Percentiles rank a stretch among this genome's conserved stretches.
These are phyloP conservation scores for Mycena galericulata DNA, from an alignment of 768 basidiomycete species.

Conservation along the genomic window DNA sequence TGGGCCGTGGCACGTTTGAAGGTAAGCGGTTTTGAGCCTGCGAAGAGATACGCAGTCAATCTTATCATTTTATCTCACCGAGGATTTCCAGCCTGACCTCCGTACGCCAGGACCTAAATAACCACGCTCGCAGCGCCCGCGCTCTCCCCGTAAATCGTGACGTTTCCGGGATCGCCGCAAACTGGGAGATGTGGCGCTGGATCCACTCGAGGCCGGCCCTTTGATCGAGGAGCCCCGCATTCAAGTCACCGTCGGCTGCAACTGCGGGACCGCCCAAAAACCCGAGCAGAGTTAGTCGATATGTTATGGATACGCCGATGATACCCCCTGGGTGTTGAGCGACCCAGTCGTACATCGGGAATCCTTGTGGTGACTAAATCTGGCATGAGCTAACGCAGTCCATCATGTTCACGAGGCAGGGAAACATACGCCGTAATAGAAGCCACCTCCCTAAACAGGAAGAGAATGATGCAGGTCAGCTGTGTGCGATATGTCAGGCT, in stretches of 20 bases:
- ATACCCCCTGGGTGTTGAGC: constrained; percentile 50
- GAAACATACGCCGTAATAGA: constrained; percentile 46
- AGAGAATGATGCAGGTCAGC: too few relatives aligned
- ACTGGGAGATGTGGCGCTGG: constrained; percentile 49
- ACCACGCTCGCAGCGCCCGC: constrained; percentile 59
- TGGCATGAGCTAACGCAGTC: too few relatives aligned
- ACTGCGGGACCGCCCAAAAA: constrained; percentile 45
- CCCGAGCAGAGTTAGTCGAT: constrained; percentile 45
- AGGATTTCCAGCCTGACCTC: constrained; percentile 41
- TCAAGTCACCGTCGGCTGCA: too few relatives aligned
- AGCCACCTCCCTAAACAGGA: constrained; percentile 61
- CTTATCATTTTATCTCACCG: too few relatives aligned
- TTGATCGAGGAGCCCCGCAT: constrained; percentile 56
- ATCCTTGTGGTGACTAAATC: constrained; percentile 56
- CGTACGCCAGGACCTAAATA: constrained; percentile 59
- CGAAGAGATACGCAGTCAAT: too few relatives aligned
- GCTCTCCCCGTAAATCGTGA: constrained; percentile 53
- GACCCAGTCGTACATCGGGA: too few relatives aligned
- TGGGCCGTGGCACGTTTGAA: constrained; percentile 57
- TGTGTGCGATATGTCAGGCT: too few relatives aligned
- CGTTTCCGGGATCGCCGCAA: constrained; percentile 48
- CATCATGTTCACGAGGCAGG: too few relatives aligned
- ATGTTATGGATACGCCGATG: constrained; percentile 49
- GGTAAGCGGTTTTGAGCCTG: constrained; percentile 49
- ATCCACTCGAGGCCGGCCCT: constrained; percentile 56